Evolutionary conservation across 73 alveolate genomes (phyloP).

Genomic region (Paramecium primaurelia): DNA sequence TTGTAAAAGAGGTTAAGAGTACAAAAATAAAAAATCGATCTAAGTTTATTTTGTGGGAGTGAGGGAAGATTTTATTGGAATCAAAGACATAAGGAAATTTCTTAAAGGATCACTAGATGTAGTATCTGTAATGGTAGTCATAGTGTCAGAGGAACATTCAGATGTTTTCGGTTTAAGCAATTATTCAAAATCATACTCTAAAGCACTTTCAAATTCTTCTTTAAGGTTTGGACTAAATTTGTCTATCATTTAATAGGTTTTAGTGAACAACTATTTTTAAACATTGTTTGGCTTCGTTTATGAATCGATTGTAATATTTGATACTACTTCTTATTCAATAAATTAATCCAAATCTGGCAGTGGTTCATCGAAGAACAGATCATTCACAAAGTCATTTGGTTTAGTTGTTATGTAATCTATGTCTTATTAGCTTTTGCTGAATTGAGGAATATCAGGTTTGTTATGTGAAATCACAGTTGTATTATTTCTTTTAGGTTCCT

Average conservation of each 20-base stretch:
- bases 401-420: background rate
- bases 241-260: background rate
- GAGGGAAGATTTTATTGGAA: background rate
- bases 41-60: background rate
- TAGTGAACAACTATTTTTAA: background rate
- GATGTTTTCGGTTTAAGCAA: background rate
- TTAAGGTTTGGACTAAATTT: background rate
- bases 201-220: constrained; percentile 21
- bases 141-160: constrained; percentile 35
- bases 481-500: background rate
- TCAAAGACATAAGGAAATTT: background rate
- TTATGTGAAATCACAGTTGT: background rate
- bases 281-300: background rate
- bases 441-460: background rate
- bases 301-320: background rate
- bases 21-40: constrained; percentile 12
- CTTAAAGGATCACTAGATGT: constrained; percentile 17
- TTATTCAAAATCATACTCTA: constrained; percentile 39
- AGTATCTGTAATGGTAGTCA: constrained; percentile 37
- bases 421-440: constrained; percentile 25
- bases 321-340: background rate
- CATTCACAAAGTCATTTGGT: constrained; percentile 41
- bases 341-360: constrained; percentile 12
- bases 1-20: constrained; percentile 2
- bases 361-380: background rate